These are phyloP conservation scores for Aquanectria penicillioides DNA, from an alignment of 2,329 filamentous ascomycete species.

Conservation along the genomic window DNA sequence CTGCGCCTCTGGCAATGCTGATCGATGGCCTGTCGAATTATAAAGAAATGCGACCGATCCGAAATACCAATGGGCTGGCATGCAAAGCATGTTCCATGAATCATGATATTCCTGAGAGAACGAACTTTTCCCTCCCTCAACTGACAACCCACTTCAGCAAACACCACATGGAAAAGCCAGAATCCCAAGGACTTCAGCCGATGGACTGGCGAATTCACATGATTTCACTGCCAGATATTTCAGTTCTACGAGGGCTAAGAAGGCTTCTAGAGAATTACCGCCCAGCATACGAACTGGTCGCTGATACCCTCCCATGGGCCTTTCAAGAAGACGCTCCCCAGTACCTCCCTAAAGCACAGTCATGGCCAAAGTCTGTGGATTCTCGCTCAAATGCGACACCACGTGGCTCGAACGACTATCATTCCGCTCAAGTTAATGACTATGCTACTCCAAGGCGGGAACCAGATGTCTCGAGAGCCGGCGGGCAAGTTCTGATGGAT, in stretches of 20 bases:
- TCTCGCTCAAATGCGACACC: not conserved
- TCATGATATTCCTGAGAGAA: slow-evolving; percentile 47
- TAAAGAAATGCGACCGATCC: slow-evolving; percentile 65
- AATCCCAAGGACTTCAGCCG: slow-evolving; percentile 29
- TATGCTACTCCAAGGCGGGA: not conserved
- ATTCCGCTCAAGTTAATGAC: not conserved
- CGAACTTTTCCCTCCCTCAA: slow-evolving; percentile 64
- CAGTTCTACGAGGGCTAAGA: slow-evolving; percentile 43
- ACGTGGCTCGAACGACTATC: not conserved
- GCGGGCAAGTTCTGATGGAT: not conserved
- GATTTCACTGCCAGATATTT: slow-evolving; percentile 53
- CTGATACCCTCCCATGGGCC: slow-evolving; percentile 51
- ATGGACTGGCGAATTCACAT: slow-evolving; percentile 59
- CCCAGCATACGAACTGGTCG: slow-evolving; percentile 48
- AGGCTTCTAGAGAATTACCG: slow-evolving; percentile 43
- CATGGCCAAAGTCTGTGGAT: not conserved
- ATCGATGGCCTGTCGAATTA: slow-evolving; percentile 67
- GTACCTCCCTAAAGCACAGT: slow-evolving; percentile 2
- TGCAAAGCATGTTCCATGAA: slow-evolving; percentile 64
- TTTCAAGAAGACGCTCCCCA: slow-evolving; percentile 38
- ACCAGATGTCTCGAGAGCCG: not conserved
- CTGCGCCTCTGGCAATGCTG: slow-evolving; percentile 67
- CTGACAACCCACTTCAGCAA: slow-evolving; percentile 68
- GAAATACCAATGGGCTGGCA: slow-evolving; percentile 61
- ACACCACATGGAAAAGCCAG: slow-evolving; percentile 48